Evolutionary conservation across 2,329 filamentous ascomycete species (phyloP).

Genomic region (Monosporascus sp.): DNA sequence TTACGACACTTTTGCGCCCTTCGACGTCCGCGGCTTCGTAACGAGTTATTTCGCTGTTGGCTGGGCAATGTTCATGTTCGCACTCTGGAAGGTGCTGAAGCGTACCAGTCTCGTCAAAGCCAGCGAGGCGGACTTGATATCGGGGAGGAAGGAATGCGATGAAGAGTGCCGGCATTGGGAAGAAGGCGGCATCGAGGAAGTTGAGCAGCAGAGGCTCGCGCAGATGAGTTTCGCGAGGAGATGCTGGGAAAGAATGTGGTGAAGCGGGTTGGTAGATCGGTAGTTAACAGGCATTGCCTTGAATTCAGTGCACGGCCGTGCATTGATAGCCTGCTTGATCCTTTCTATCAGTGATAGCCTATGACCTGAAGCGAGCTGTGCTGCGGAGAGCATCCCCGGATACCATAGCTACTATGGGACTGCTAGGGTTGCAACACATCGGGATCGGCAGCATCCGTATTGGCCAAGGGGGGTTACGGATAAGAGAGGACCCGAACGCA

Average conservation of each 20-base stretch:
- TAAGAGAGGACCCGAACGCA: no score
- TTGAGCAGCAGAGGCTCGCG: constrained; percentile 31
- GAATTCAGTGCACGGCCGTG: not conserved
- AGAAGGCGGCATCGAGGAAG: constrained; percentile 41
- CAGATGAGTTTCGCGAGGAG: constrained; percentile 31
- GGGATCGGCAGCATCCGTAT: no score
- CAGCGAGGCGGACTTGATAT: constrained; percentile 55
- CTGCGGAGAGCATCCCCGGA: no score
- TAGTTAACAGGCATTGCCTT: not conserved
- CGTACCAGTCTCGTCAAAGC: constrained; percentile 52
- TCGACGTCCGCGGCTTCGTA: constrained; percentile 42
- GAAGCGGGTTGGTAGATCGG: constrained; percentile 1
- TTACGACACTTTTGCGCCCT: constrained; percentile 50
- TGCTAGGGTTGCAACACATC: no score
- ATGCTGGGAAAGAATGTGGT: constrained; percentile 36
- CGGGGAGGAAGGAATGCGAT: constrained; percentile 61
- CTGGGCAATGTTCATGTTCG: constrained; percentile 51
- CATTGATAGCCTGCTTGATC: not conserved
- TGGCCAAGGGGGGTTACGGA: no score
- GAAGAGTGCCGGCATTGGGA: constrained; percentile 43
- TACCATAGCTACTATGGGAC: no score
- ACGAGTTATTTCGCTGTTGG: constrained; percentile 50
- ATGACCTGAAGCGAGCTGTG: not conserved
- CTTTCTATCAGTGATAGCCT: not conserved
- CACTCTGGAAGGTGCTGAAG: constrained; percentile 62